Conservation (phyloP, 139 green algal genomes). For the Mychonastes homosphaera region DNA sequence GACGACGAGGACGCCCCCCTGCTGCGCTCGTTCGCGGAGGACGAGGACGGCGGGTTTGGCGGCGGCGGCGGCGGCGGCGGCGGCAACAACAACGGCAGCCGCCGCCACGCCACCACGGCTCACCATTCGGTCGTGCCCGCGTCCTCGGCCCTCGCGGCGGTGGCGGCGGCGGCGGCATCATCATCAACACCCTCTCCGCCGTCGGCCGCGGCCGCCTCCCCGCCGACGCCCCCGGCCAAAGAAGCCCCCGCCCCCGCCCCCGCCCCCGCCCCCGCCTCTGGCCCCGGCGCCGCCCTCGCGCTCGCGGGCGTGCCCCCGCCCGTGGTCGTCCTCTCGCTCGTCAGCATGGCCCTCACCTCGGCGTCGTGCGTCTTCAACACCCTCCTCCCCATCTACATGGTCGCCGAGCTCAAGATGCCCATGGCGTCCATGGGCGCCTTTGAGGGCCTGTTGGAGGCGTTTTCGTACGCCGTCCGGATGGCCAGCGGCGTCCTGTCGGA, state of each 20-base stretch:
- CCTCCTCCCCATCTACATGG: conserved; percentile 43
- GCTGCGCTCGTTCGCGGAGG: conserved; percentile 9
- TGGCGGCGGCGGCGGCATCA: conserved; percentile 16
- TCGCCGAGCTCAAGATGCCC: conserved; percentile 45
- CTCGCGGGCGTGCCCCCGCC: conserved; percentile 22
- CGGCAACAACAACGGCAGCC: not conserved
- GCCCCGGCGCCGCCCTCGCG: not conserved
- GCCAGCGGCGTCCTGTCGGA: conserved; percentile 33
- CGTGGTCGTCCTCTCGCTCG: conserved; percentile 32
- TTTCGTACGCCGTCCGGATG: conserved; percentile 53
- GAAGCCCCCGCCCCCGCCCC: not conserved
- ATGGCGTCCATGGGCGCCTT: conserved; percentile 51
- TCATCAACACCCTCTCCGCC: not conserved
- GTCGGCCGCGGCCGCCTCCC: not conserved
- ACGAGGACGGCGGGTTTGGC: not conserved
- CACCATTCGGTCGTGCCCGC: not conserved
- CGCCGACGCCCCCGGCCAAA: not conserved
- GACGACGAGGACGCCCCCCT: conserved; percentile 11
- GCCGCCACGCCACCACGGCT: not conserved
- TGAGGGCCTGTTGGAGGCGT: conserved; percentile 48
- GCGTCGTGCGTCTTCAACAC: conserved; percentile 42
- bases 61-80: conserved; percentile 3
- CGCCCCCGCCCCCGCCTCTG: not conserved
- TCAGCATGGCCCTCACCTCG: conserved; percentile 28
- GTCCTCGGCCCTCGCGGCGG: conserved; percentile 10